A percentile compares a stretch with the other conserved stretches of the same genome.
These are phyloP conservation scores for Pleurotus tuber-regium DNA, from an alignment of 768 basidiomycete species.

Conservation along the genomic window DNA sequence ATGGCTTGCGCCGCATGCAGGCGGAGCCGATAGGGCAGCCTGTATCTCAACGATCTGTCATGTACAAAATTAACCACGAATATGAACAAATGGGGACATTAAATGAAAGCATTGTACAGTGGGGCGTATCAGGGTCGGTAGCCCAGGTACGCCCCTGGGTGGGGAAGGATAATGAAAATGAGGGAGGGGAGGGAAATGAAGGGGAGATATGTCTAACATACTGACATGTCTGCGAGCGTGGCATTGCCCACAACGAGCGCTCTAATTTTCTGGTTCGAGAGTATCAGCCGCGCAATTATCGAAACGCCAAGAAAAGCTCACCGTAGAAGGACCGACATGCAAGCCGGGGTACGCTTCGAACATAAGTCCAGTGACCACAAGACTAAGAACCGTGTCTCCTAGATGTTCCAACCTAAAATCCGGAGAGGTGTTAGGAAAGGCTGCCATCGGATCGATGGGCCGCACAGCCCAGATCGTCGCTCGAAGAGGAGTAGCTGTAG, in stretches of 20 bases:
- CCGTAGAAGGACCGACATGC: conserved; percentile 77
- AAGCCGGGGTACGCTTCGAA: conserved; percentile 63
- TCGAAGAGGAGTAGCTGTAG: not conserved
- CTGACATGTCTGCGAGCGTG: conserved; percentile 70
- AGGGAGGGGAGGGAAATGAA: not conserved
- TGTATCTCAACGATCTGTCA: conserved; percentile 60
- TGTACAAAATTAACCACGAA: not conserved
- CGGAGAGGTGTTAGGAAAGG: conserved; percentile 2
- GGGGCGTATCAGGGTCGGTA: not conserved
- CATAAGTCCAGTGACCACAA: conserved; percentile 65
- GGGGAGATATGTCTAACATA: conserved; percentile 2
- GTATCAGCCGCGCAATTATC: conserved; percentile 12
- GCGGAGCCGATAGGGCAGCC: conserved; percentile 56
- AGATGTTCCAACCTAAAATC: conserved; percentile 65
- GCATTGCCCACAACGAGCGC: conserved; percentile 72
- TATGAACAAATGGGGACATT: conserved; percentile 3
- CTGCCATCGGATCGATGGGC: conserved; percentile 8
- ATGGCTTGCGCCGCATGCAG: conserved; percentile 74
- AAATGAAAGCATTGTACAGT: not conserved
- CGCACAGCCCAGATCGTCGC: not conserved
- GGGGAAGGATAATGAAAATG: not conserved
- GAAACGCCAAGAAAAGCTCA: conserved; percentile 28
- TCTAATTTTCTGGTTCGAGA: conserved; percentile 63
- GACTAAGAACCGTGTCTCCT: conserved; percentile 70
- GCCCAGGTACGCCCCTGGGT: not conserved